Evolutionary conservation across 192 early-diverging fungal genomes (phyloP), one percentile per base, ranked within the genome.

Genomic region (Coemansia sp.): DNA sequence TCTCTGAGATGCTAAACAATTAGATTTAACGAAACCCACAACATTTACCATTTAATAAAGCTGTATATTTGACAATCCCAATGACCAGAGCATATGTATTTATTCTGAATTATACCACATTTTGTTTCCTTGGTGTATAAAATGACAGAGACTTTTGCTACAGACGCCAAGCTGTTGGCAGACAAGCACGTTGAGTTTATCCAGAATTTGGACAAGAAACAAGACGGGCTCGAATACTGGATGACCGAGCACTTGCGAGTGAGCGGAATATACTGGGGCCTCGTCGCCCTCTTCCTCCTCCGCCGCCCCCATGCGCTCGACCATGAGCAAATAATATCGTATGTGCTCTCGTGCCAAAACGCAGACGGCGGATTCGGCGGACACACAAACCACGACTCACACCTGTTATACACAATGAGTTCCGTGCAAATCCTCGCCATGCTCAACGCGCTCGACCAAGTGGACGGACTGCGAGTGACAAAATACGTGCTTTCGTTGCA

Each of bases 211-310:
- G 89, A 92, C 72, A 89, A 93, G 89, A 85, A 88, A 69, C 89
- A 91, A 47, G 90, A 94, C 61, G 87, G 87, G 31, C 82, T 98
- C 11, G 95, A 97, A 62, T 98, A 97, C 76, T 95, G 93, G 94
- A 75, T 92, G 53, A 88, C 91, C 6, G 95, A 96, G 62, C 94
- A 96, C 57, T 78, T 98, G 9, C 89, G 93, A 1, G 68, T 98
- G 16, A 95, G 90, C 64, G 96, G 93, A 23, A 82, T 98, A 22
- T 98, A 97, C 65, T 97, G 96, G 96, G 95, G 94, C 0, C 68
- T 94, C 0, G 94, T 93, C 0, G 87, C 94, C 0, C 75, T 97
- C 37, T 84, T 88, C 31, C 69, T 97, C 39, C 68, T 98, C 71
- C 81, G 85, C 45, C 74, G 81, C 17, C 59, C 73, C 19, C 85